Conservation (phyloP, 2,329 filamentous ascomycete species). For the Fusarium sulawesiense region DNA sequence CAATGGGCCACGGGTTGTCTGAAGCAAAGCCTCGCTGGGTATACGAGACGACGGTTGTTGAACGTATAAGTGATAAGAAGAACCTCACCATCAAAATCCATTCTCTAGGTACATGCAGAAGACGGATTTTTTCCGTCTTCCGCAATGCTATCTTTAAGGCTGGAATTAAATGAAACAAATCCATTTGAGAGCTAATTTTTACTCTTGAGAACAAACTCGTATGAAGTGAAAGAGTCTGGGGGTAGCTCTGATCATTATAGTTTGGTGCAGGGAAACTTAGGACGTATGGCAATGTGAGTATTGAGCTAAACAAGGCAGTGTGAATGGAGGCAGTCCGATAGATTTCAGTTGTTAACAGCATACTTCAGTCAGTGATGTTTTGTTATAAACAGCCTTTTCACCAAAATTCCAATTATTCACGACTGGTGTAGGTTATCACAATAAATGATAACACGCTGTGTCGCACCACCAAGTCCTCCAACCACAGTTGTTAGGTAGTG, state of each 20-base stretch:
- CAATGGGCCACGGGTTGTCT: not conserved
- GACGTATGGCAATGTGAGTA: not conserved
- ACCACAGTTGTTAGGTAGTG: not conserved
- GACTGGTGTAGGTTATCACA: not conserved
- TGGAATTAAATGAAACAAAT: not conserved
- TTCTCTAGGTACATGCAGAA: not conserved
- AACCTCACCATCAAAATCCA: not conserved
- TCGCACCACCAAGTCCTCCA: not conserved
- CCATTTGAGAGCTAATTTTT: not conserved
- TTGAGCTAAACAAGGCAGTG: not conserved
- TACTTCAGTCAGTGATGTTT: not conserved
- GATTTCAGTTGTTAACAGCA: rapidly evolving
- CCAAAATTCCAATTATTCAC: not conserved
- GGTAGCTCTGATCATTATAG: not conserved
- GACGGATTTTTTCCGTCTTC: not conserved
- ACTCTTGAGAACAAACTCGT: not conserved
- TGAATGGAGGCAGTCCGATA: not conserved
- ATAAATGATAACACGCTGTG: not conserved
- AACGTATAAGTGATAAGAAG: not conserved
- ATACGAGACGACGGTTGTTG: not conserved
- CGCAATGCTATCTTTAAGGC: too few relatives aligned
- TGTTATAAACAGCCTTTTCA: not conserved
- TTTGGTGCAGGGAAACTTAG: not conserved
- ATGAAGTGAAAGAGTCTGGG: not conserved
- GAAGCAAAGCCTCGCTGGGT: not conserved